Evolutionary conservation across 306 rosid genomes (phyloP).

Genomic region (Vigna unguiculata): DNA sequence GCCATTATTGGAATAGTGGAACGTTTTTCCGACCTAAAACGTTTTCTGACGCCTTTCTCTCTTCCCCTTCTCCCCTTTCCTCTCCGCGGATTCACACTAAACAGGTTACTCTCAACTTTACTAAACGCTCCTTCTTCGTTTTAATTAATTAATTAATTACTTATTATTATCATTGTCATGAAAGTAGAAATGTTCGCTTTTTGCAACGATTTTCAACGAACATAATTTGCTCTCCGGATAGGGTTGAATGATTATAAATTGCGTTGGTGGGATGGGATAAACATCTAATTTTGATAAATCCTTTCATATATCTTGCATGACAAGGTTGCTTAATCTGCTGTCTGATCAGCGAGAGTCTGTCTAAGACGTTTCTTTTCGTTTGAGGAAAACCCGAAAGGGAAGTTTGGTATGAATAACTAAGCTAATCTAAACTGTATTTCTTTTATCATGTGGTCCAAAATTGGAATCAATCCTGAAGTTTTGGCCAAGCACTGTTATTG

Average conservation of each 20-base stretch:
- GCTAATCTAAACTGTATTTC: not conserved
- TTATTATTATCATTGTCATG: not conserved
- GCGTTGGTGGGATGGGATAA: too few species aligned
- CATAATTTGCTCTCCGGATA: not conserved
- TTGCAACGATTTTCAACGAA: not conserved
- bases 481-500: not conserved
- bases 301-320: too few species aligned
- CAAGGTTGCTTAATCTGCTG: not conserved
- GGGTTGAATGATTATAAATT: too few species aligned
- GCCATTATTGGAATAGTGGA: not conserved
- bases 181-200: not conserved
- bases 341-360: not conserved
- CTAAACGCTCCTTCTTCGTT: not conserved
- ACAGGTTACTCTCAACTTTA: conserved; percentile 38
- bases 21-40: conserved; percentile 57
- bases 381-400: conserved; percentile 1
- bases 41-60: conserved; percentile 52
- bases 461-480: not conserved
- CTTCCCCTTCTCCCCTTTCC: conserved; percentile 65
- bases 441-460: not conserved
- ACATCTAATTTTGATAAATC: not conserved
- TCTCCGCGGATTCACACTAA: conserved; percentile 49
- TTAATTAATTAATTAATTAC: not conserved
- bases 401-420: not conserved
- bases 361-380: not conserved